A percentile compares a stretch with the other conserved stretches of the same genome.
Evolutionary conservation across 2,329 filamentous ascomycete genomes (phyloP).

Genomic region (Fusarium pseudocircinatum): DNA sequence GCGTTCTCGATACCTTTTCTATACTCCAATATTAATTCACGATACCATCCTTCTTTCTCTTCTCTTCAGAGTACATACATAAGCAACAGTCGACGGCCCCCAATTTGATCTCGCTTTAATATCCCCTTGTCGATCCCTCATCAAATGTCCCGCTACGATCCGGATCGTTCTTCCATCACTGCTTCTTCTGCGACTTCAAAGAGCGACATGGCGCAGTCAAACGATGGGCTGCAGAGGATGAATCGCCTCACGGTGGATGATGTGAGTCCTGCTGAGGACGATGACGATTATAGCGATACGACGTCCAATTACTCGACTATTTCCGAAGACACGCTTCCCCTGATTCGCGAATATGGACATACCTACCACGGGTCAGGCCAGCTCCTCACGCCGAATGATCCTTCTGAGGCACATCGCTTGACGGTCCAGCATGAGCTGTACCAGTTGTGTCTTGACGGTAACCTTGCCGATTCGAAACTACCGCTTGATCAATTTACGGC

Average conservation of each 20-base stretch:
- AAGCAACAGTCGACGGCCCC: background rate
- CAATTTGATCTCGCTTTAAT: background rate
- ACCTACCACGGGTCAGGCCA: constrained; percentile 51
- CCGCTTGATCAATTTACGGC: constrained; percentile 40
- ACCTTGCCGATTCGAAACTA: constrained; percentile 45
- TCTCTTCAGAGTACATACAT: background rate
- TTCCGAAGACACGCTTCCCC: constrained; percentile 47
- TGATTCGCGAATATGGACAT: constrained; percentile 49
- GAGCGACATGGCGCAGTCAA: constrained; percentile 12
- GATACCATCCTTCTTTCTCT: background rate
- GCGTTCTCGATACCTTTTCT: background rate
- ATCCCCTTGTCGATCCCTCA: constrained; percentile 19
- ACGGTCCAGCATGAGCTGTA: constrained; percentile 49
- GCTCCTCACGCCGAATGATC: constrained; percentile 49
- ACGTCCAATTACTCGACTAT: constrained; percentile 49
- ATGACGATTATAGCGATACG: constrained; percentile 42
- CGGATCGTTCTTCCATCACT: constrained; percentile 9
- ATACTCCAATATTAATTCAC: constrained; percentile 3
- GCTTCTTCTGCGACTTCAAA: constrained; percentile 8
- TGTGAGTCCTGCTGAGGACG: constrained; percentile 33
- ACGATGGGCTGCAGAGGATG: constrained; percentile 6
- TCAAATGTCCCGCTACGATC: constrained; percentile 26
- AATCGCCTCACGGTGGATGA: constrained; percentile 19
- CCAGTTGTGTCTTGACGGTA: constrained; percentile 48
- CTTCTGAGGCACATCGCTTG: constrained; percentile 46